Base-by-base conservation (phyloP, 1,139 yeast species). In the Casaregolazyma suthepensis region DNA sequence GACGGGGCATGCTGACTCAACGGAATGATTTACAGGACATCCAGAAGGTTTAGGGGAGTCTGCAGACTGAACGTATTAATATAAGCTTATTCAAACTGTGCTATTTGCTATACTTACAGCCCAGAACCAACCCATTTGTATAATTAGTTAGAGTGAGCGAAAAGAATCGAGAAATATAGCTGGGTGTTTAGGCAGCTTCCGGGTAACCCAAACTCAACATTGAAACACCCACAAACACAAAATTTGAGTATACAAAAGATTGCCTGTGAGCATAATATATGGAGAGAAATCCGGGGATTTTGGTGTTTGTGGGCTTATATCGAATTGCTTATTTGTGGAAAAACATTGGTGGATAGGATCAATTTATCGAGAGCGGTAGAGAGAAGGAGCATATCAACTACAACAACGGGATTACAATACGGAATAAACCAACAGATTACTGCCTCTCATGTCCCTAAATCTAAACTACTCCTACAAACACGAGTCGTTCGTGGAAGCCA, bases 401-500 rank as follows among this genome's bases (percentile, higher is more conserved):
- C 31, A 26, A 5, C 6, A 9, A 26, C 6, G 12, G 12, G 6
- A 22, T 22, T 22, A 9, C 6, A 26, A 26, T 26, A 26, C 31
- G 10, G 2, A 2, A 26, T 7, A 2, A 26, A 26, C n/a, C n/a
- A n/a, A n/a, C n/a, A n/a, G n/a, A n/a, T 26, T 26, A 7, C 26
- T 26, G 31, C 12, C 29, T 26, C 45, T 6, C 20, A 64, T 64
- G 68, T 63, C 68, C 40, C 55, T 64, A 23, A 57, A 57, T 19
- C 50, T 63, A 43, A 29, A 54, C 12, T 61, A 60, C 53, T 56
- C 66, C 6, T 68, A 61, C 48, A 57, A 58, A 46, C 56, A 63
- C 47, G 62, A 66, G 53, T 76, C 91, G 19, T 75, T 89, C 48
- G 93, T 86, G 64, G 80, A 85, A 60, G 89, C 85, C 10, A 75